Percentiles rank a stretch among this genome's conserved stretches.
These are phyloP conservation scores for Thuidium tamariscinum DNA, from an alignment of 225 moss, liverwort and hornwort species.

Conservation along the genomic window DNA sequence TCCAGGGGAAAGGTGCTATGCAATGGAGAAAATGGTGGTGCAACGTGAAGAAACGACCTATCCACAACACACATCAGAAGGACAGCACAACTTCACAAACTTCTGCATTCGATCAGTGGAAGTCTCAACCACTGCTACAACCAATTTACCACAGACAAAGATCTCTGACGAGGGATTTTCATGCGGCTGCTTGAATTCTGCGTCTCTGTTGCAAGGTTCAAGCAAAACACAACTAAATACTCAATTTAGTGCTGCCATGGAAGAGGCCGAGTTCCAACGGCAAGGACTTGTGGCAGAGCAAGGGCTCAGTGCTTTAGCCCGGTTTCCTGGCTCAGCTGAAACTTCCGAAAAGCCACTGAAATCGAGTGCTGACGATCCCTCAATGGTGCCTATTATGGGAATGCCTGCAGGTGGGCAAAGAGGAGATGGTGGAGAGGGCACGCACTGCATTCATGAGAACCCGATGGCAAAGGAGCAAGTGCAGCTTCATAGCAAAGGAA, in stretches of 20 bases:
- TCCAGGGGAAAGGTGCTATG: background rate
- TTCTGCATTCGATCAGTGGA: background rate
- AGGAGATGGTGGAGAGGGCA: background rate
- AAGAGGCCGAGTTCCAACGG: background rate
- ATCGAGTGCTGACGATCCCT: background rate
- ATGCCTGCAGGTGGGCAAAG: background rate
- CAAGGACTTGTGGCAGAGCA: background rate
- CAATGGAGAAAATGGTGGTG: background rate
- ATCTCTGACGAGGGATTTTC: background rate
- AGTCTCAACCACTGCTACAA: background rate
- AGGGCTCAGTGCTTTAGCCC: slow-evolving; percentile 2
- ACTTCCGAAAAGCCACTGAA: background rate
- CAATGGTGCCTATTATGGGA: background rate
- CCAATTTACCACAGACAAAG: background rate
- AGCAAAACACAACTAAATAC: background rate
- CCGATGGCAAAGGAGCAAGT: background rate
- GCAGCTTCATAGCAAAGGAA: background rate
- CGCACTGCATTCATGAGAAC: background rate
- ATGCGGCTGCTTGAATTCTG: slow-evolving; percentile 4
- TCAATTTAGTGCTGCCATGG: background rate
- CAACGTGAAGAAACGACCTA: background rate
- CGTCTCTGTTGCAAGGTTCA: background rate
- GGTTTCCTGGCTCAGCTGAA: background rate
- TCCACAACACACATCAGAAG: background rate
- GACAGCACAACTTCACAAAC: background rate